Base-by-base conservation (phyloP, 345 rosid genomes). In the Alliaria petiolata region DNA sequence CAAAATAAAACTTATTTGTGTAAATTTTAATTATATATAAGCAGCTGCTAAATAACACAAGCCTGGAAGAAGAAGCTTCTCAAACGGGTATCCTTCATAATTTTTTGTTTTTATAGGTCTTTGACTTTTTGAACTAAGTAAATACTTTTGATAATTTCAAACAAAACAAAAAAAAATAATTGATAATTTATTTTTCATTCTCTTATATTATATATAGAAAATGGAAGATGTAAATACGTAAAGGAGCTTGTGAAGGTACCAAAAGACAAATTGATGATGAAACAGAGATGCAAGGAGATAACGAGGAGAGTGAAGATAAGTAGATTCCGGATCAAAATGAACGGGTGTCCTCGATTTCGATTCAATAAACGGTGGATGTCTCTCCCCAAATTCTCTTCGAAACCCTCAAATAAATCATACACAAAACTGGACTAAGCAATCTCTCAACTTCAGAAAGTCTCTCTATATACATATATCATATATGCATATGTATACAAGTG, bases 281-380 rank as follows among this genome's bases (percentile, higher is more conserved):
- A 72, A 78, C 70, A 69, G 44, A 84, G 87, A 80, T 86, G 78
- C 55, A 62, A 76, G 42, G 81, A 80, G 25, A 59, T 89, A 35
- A 61, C 77, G 40, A 85, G 56, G 71, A 88, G 81, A 82, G 79
- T 88, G 62, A 87, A 68, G 75, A 83, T 76, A 72, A 70, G 86
- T 47, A 88, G 80, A 60, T 85, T 74, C 65, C 81, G 86, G 30
- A 81, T 93, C 44, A 93, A 80, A 82, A 83, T 89, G 55, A 85
- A 79, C 7, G 91, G 91, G 5, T 86, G 85, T 79, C 53, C 59
- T 40, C 85, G 85, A 42, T 85, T 93, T 69, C 82, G 71, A 28
- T 76, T 76, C 33, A 46, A 62, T 57, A 80, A 79, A 54, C 81
- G 80, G 59, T 89, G 85, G 89, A 72, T 82, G 54, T 78, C 70